Evolutionary conservation across 257 asterid species (phyloP).

Genomic region (Solanum chmielewskii): DNA sequence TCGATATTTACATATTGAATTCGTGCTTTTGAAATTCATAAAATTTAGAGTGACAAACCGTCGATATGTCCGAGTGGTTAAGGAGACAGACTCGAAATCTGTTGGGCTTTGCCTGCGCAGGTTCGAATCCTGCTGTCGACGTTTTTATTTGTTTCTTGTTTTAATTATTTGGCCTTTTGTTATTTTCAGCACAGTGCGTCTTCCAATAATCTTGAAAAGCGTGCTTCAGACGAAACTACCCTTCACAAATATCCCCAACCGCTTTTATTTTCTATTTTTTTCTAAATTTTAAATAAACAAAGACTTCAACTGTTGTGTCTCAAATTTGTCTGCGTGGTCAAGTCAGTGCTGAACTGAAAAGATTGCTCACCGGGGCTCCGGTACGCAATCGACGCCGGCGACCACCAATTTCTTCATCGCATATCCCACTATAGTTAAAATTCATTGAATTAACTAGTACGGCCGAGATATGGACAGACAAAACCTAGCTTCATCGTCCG

Average conservation of each 20-base stretch:
- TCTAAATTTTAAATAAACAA: not conserved
- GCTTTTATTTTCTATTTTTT: not conserved
- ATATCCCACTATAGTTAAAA: not conserved
- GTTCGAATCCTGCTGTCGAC: conserved; percentile 62
- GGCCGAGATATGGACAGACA: conserved; percentile 39
- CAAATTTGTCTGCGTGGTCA: not conserved
- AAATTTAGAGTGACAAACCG: not conserved
- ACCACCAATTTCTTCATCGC: not conserved
- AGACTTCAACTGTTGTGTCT: not conserved
- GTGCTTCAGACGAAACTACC: not conserved
- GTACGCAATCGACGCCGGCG: not conserved
- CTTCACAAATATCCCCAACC: not conserved
- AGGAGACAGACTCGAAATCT: conserved; percentile 64
- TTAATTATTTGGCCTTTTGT: no score
- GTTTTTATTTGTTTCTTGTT: not conserved
- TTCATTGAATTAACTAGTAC: not conserved
- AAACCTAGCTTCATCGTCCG: conserved; percentile 71
- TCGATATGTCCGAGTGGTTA: conserved; percentile 59
- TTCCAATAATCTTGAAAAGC: not conserved
- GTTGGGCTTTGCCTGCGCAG: conserved; percentile 61
- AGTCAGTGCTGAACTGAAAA: not conserved
- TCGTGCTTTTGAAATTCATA: rapidly evolving
- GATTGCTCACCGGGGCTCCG: not conserved
- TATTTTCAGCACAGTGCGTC: not conserved
- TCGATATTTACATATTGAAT: not conserved